Base-by-base conservation (phyloP, 768 basidiomycete species). In the Boletus edulis region DNA sequence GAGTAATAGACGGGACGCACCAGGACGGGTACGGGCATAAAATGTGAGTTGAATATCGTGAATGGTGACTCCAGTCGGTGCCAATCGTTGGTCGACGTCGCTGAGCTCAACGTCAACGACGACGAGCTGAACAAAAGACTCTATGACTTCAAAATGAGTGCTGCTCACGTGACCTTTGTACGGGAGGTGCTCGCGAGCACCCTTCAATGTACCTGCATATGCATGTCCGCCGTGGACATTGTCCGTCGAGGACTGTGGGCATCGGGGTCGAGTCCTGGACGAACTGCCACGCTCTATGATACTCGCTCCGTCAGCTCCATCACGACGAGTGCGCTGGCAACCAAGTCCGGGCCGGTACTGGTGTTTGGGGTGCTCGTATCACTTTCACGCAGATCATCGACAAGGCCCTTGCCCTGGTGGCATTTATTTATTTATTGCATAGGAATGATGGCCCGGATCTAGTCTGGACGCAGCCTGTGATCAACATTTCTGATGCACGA, bases 271-370 rank as follows among this genome's bases (percentile, higher is more conserved):
- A 44, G 22, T 27, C 2, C 47, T 35, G 29, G 39, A 56, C 58
- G 34, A 20, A 11, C 38, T 29, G 24, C 39, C 38, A 45, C 34
- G 43, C 42, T 34, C 47, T 32, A 32, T 12, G 8, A 35, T 8
- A 8, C 29, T 29, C 29, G 29, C 9, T 9, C 34, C 13, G 34
- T 35, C 14, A 35, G 1, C 39, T 49, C 42, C 59, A 42, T 62
- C 61, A 46, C 62, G 48, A 64, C 61, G 53, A 62, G 57, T 49
- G 57, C 46, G 22, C 29, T 63, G 49, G 38, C 61, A 60, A 62
- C 61, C 62, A 20, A 51, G 5, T 22, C 32, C 50, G 50, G 34
- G 15, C 50, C 50, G 50, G 49, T 35, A 8, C 14, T 14, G 14
- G 29, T 29, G 29, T 29, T 29, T 29, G 29, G 7, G 29, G 29